phyloP scores from a whole-genome alignment of 1,284 basidiomycete genomes.

The Pseudozyma sp. region DNA sequence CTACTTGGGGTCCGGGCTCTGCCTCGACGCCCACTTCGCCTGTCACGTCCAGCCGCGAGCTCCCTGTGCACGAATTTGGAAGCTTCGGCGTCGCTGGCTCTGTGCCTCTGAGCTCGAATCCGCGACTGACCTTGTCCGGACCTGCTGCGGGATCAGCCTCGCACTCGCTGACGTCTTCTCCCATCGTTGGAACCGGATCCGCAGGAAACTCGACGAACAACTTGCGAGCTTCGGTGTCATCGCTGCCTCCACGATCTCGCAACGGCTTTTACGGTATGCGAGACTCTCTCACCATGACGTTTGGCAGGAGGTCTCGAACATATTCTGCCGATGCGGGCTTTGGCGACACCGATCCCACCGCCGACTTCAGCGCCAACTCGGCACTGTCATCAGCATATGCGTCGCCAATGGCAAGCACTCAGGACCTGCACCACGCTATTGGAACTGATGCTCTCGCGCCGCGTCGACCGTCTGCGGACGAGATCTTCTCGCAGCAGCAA shows the following conservation, averaged over 20 bases:
- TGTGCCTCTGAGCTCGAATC: conserved; percentile 19
- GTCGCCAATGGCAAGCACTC: conserved; percentile 35
- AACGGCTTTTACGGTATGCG: conserved; percentile 41
- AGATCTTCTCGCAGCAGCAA: conserved; percentile 11
- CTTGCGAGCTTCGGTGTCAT: conserved; percentile 13
- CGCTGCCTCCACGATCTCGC: conserved; percentile 28
- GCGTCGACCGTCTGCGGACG: conserved; percentile 22
- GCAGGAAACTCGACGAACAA: conserved; percentile 30
- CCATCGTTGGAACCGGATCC: conserved; percentile 26
- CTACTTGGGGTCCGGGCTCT: conserved; percentile 31
- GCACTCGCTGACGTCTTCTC: conserved; percentile 38
- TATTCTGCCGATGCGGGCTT: conserved; percentile 30
- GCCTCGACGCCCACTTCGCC: conserved; percentile 46
- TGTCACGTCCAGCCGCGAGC: conserved; percentile 15
- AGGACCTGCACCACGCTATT: conserved; percentile 21
- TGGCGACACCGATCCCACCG: conserved; percentile 10
- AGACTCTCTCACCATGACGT: conserved; percentile 44
- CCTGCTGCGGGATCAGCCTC: conserved; percentile 8
- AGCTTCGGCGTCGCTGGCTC: conserved; percentile 16
- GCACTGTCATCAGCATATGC: conserved; percentile 23
- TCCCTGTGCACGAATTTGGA: conserved; percentile 40
- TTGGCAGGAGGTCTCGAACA: conserved; percentile 29
- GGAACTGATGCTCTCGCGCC: conserved; percentile 4
- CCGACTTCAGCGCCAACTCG: conserved; percentile 20
- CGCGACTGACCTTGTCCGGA: conserved; percentile 12